Percentiles rank a stretch among this genome's conserved stretches.
Conservation (phyloP, 1,284 basidiomycete species). For the Trichosporon sp. region DNA sequence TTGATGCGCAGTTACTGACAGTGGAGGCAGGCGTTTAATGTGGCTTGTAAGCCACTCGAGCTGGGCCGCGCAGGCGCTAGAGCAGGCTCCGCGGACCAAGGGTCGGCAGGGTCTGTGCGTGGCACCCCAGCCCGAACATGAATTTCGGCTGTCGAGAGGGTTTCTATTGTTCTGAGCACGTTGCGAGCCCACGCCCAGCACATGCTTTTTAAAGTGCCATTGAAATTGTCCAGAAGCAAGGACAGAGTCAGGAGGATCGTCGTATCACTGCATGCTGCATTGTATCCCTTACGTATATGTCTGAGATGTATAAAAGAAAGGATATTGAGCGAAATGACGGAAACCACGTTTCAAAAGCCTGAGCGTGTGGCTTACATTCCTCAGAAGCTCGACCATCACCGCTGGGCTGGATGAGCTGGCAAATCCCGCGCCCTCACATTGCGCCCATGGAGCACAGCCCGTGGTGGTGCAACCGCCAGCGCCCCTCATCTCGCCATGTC, state of each 20-base stretch:
- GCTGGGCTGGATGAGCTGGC: too few relatives aligned
- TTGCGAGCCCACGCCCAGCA: background rate
- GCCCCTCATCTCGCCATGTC: too few relatives aligned
- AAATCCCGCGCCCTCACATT: too few relatives aligned
- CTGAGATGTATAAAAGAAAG: background rate
- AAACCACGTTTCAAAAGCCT: background rate
- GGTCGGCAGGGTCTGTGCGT: background rate
- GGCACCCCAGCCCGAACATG: background rate
- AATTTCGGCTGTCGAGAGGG: background rate
- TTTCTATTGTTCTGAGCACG: background rate
- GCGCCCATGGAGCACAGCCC: background rate
- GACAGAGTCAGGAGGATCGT: background rate
- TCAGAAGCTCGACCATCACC: background rate
- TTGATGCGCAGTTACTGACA: background rate
- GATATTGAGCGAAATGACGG: background rate
- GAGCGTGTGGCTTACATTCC: background rate
- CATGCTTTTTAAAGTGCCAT: background rate
- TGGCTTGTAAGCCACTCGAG: background rate
- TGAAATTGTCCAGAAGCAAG: background rate
- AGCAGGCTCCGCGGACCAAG: background rate
- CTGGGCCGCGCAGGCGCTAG: background rate
- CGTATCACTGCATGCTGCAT: background rate
- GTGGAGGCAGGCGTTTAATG: background rate
- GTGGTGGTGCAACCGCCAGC: too few relatives aligned
- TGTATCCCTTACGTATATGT: background rate